These are phyloP conservation scores for Neurospora sp. DNA, from an alignment of 495 filamentous ascomycete species.

Conservation along the genomic window DNA sequence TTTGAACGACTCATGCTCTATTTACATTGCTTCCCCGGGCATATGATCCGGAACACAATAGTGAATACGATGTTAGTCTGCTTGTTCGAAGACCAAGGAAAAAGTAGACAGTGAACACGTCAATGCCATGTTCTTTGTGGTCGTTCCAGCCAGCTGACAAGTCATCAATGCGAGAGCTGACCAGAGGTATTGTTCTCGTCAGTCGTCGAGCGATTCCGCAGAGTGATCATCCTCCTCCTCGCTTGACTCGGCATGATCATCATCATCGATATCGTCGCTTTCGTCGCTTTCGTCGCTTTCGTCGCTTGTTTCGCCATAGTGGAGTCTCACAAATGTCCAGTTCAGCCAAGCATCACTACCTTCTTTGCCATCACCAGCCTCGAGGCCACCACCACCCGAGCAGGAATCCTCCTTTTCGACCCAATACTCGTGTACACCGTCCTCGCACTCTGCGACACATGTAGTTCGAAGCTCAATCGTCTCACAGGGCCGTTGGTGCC, in stretches of 20 bases:
- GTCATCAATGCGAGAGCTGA: neutral
- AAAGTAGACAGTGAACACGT: neutral
- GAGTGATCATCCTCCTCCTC: neutral
- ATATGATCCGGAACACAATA: neutral
- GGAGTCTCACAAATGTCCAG: neutral
- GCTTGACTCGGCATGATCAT: neutral
- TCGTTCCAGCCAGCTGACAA: neutral
- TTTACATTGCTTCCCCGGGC: neutral
- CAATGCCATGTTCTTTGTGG: neutral
- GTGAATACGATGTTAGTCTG: neutral
- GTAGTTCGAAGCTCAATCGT: neutral
- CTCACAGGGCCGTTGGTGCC: neutral
- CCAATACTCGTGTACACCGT: neutral
- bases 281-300: no score
- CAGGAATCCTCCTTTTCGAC: neutral
- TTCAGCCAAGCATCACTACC: neutral
- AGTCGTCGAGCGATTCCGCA: neutral
- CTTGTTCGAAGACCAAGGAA: neutral
- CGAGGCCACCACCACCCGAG: neutral
- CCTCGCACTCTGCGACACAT: neutral
- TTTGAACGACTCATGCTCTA: neutral
- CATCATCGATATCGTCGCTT: neutral
- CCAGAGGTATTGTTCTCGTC: neutral
- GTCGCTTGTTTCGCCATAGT: neutral
- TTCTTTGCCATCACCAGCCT: neutral